Evolutionary conservation across 2,329 filamentous ascomycete species (phyloP).

Genomic region (Metarhizium brunneum): DNA sequence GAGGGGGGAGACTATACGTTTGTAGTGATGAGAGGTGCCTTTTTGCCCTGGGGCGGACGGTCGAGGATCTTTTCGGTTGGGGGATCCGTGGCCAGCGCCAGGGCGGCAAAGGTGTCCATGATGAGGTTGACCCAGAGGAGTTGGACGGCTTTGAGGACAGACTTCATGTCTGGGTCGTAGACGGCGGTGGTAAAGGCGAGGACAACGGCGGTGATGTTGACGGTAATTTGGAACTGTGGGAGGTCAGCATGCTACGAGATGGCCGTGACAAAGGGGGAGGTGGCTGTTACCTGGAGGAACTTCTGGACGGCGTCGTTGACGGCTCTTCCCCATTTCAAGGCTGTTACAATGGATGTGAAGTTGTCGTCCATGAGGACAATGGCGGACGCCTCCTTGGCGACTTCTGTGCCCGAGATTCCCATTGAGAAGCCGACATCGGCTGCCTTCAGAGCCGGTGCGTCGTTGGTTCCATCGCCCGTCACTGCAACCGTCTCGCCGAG

Average conservation of each 20-base stretch:
- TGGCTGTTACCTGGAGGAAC: slow-evolving; percentile 44
- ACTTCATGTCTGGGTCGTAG: slow-evolving; percentile 39
- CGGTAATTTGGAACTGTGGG: slow-evolving; percentile 53
- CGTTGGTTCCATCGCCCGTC: slow-evolving; percentile 60
- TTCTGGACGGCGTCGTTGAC: slow-evolving; percentile 62
- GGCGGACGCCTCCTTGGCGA: slow-evolving; percentile 59
- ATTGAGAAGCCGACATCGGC: slow-evolving; percentile 61
- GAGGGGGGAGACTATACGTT: slow-evolving; percentile 26
- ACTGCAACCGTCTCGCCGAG: slow-evolving; percentile 51
- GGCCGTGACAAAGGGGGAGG: no score
- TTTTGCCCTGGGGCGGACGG: slow-evolving; percentile 48
- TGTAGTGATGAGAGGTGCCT: slow-evolving; percentile 59
- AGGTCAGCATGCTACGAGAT: background rate
- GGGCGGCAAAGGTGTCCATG: slow-evolving; percentile 60
- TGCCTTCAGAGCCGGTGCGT: slow-evolving; percentile 55
- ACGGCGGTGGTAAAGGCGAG: slow-evolving; percentile 58
- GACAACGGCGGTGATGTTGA: slow-evolving; percentile 59
- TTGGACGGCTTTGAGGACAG: slow-evolving; percentile 57
- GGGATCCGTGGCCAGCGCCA: slow-evolving; percentile 55
- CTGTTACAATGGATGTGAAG: slow-evolving; percentile 56
- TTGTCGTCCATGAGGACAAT: slow-evolving; percentile 61
- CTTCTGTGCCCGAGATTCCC: slow-evolving; percentile 58
- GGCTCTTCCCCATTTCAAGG: slow-evolving; percentile 58
- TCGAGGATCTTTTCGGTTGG: slow-evolving; percentile 48
- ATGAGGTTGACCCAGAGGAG: slow-evolving; percentile 62